These are phyloP conservation scores for Globisporangium alternatum DNA, from an alignment of 352 stramenopile species.

Conservation along the genomic window DNA sequence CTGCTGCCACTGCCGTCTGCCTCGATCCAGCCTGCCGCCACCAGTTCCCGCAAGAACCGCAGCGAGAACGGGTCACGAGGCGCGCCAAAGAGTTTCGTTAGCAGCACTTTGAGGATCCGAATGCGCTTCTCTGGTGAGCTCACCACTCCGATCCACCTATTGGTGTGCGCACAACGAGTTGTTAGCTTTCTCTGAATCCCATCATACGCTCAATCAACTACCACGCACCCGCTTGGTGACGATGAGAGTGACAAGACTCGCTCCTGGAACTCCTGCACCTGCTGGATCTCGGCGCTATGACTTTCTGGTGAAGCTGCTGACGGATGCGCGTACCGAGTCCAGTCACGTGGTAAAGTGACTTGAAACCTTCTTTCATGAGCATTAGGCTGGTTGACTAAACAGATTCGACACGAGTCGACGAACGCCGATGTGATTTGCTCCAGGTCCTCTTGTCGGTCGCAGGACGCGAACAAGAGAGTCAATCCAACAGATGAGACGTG, in stretches of 20 bases:
- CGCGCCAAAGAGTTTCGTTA: constrained; percentile 41
- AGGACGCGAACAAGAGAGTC: constrained; percentile 22
- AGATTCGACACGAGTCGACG: constrained; percentile 28
- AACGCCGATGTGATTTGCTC: constrained; percentile 26
- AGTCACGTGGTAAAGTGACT: constrained; percentile 6
- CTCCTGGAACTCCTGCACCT: constrained; percentile 23
- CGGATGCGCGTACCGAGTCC: background rate
- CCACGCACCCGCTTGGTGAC: constrained; percentile 33
- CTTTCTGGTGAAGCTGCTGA: background rate
- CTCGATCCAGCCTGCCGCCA: constrained; percentile 30
- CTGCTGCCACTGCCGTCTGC: background rate
- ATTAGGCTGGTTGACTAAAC: background rate
- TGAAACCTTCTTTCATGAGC: background rate
- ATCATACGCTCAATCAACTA: background rate
- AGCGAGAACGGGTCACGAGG: constrained; percentile 41
- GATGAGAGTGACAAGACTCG: constrained; percentile 29
- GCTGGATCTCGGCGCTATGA: background rate
- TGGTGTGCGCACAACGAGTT: background rate
- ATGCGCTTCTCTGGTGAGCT: constrained; percentile 10
- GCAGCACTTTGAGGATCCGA: constrained; percentile 25
- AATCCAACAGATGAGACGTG: constrained; percentile 3
- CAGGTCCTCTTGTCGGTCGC: constrained; percentile 8
- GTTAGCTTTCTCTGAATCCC: background rate
- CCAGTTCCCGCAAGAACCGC: constrained; percentile 42
- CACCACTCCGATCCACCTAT: constrained; percentile 34